Evolutionary conservation across 768 basidiomycete genomes (phyloP), one percentile per base, ranked within the genome.

Genomic region (Tricholoma bakamatsutake): DNA sequence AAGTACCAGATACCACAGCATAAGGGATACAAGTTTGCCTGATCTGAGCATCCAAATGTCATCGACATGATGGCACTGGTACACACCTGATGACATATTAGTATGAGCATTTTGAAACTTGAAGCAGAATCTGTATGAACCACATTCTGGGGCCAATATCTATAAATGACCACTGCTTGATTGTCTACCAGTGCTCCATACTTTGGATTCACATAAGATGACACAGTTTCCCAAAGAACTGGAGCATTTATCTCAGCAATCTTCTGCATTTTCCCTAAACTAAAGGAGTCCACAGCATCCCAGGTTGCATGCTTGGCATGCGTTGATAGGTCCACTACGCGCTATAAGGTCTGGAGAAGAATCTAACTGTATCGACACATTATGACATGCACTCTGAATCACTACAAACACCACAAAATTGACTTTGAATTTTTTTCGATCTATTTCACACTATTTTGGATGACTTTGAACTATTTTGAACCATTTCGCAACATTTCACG

Each of bases 1-100:
- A 64, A 62, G 1, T 55, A 47, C 61, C 63, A 64, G 30, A 64
- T 56, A 0, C 61, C 63, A 34, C 48, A 54, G 37, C 63, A 64
- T 10, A 64, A 24, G 9, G 57, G 24, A 37, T 55, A 59, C 10
- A 59, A 28, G 54, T 51, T 62, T 18, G 59, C 59, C 3, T 43
- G 30, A 10, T 62, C 52, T 9, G 59, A 62, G 27, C 50, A 46
- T 10, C 54, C 52, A 43, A 62, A 60, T 12, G 59, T 62, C 48
- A 64, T 31, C 10, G 59, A 56, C 63, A 64, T 62, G n/a, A 64
- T 50, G 4, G 57, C 53, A 55, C 55, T 59, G 24, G 55, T 62
- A 40, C 31, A 21, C 17, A 60, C 52, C 61, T 64, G 50, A 46
- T 7, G 6, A 43, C 17, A 13, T 30, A 40, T 43, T 24, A 50